Base-by-base conservation (phyloP, 768 basidiomycete genomes). In the Lanmaoa rubissima region DNA sequence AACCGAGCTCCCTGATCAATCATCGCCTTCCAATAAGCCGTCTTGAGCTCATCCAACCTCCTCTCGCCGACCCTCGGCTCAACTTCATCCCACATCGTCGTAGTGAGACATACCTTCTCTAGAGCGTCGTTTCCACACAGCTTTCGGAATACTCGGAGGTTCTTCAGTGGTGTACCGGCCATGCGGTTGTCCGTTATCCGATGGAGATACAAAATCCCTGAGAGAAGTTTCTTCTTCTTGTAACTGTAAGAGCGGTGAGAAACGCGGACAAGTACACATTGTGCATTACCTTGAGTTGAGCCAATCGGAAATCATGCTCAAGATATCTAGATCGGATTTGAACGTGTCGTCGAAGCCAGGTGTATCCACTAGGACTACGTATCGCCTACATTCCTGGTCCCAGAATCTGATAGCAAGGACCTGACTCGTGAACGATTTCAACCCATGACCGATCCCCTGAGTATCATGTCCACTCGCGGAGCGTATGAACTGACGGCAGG, bases 171-270 rank as follows among this genome's bases (percentile, higher is more conserved):
- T 1, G 70, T 61, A 19, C 72, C 77, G 0, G 64, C 65, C 69
- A 77, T 70, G 1, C 74, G 68, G 49, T 72, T 71, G 43, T 76
- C 75, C 9, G 73, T 65, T 36, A 78, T 78, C 16, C 73, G 69
- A 54, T 78, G 77, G 14, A 76, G 57, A 54, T 76, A 78, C n/a
- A 78, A n/a, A 28, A 78, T 68, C 2, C 70, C 75, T 8, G 70
- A 60, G 1, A 78, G 66, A n/a, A 55, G 43, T 9, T 58, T 61
- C 4, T 48, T 61, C 4, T 48, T 6, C 11, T 44, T 43, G 13
- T 40, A 58, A n/a, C 62, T 66, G 24, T 16, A 16, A 9, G 24
- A 17, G 12, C 13, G 32, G 34, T 31, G 26, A 63, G 36, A 48
- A n/a, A 31, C 0, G 17, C 5, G 10, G 17, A 1, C 11, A 19